phyloP scores from a whole-genome alignment of 2,329 filamentous ascomycete species.

The Colletotrichum lindemuthianum region DNA sequence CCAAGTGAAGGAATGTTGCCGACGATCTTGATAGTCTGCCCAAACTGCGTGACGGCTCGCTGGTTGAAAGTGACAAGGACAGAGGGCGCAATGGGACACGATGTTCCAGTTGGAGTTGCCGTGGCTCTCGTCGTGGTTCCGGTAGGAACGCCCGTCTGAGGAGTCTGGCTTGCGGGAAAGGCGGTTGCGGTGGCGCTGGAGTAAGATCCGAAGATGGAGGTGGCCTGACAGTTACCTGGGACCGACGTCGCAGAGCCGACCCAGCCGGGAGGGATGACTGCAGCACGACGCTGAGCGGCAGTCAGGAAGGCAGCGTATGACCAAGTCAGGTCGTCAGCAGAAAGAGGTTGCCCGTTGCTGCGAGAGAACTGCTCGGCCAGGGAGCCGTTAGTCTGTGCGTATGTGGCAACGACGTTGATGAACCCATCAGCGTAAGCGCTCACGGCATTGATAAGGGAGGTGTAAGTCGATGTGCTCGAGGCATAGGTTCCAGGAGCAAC shows the following conservation, averaged over 20 bases:
- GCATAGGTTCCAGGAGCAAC: conserved; percentile 71
- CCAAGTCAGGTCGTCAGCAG: conserved; percentile 77
- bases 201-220: conserved; percentile 62
- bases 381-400: conserved; percentile 70
- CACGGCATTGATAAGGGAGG: conserved; percentile 65
- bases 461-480: conserved; percentile 57
- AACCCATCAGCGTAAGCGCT: conserved; percentile 70
- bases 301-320: conserved; percentile 78
- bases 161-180: conserved; percentile 62
- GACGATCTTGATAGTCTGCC: conserved; percentile 72
- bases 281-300: conserved; percentile 65
- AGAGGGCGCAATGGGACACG: conserved; percentile 45
- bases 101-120: conserved; percentile 44
- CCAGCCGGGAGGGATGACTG: conserved; percentile 67
- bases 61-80: conserved; percentile 73
- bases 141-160: conserved; percentile 45
- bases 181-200: conserved; percentile 55
- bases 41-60: conserved; percentile 64
- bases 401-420: conserved; percentile 69
- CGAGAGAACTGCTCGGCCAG: conserved; percentile 75
- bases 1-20: conserved; percentile 70
- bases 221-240: conserved; percentile 58
- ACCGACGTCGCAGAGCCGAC: conserved; percentile 57
- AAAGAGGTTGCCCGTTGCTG: conserved; percentile 62
- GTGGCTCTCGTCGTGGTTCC: conserved; percentile 40